phyloP scores from a whole-genome alignment of 495 filamentous ascomycete species.

The Penicillium arizonense region DNA sequence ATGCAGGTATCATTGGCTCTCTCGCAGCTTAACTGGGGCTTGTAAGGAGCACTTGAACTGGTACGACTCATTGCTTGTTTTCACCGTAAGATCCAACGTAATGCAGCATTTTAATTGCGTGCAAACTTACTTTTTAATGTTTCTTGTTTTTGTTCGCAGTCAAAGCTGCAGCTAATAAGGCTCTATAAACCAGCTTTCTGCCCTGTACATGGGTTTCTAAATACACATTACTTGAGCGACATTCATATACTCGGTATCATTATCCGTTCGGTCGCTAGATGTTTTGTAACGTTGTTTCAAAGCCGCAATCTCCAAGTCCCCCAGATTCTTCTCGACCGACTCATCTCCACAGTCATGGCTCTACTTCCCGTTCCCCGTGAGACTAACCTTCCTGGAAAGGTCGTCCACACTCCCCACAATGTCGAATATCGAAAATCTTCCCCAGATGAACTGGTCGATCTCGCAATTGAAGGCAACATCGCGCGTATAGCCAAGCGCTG shows the following conservation, averaged over 20 bases:
- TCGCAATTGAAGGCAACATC: slow-evolving; percentile 15
- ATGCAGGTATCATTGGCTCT: background rate
- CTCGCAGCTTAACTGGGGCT: background rate
- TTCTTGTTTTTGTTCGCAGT: background rate
- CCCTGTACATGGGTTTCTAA: background rate
- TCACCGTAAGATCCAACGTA: slow-evolving; percentile 4
- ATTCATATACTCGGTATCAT: background rate
- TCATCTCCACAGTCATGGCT: slow-evolving; percentile 8
- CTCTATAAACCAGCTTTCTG: background rate
- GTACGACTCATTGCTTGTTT: slow-evolving; percentile 4
- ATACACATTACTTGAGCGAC: background rate
- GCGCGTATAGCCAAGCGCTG: slow-evolving; percentile 2
- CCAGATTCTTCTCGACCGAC: slow-evolving; percentile 1
- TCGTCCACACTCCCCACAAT: background rate
- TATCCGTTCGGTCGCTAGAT: background rate
- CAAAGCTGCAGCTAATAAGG: background rate
- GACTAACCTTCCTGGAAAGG: background rate
- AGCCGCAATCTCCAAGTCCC: background rate
- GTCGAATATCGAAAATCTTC: slow-evolving; percentile 1
- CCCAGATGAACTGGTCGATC: slow-evolving; percentile 11
- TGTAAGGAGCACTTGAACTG: background rate
- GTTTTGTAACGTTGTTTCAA: slow-evolving; percentile 5
- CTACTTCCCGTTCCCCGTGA: background rate
- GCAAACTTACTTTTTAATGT: background rate
- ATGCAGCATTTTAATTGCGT: slow-evolving; percentile 7